These are phyloP conservation scores for Ophiostoma piceae DNA, from an alignment of 2,329 filamentous ascomycete genomes.

Conservation along the genomic window DNA sequence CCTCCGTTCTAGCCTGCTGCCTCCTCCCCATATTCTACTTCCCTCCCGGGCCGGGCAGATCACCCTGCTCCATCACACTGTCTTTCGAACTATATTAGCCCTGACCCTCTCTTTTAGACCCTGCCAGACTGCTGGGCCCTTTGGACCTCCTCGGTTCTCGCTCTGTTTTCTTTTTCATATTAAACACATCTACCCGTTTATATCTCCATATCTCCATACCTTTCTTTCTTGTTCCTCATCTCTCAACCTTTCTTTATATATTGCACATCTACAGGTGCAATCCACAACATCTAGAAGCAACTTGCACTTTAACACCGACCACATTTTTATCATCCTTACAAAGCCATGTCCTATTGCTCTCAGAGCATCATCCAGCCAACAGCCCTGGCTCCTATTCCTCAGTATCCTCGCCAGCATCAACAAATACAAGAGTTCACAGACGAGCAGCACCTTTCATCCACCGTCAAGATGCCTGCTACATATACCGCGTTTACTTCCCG, in stretches of 20 bases:
- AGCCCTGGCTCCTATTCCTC: background rate
- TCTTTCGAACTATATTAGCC: background rate
- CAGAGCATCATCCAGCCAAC: background rate
- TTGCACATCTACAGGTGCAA: background rate
- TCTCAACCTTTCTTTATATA: background rate
- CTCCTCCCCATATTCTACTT: background rate
- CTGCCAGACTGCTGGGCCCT: background rate
- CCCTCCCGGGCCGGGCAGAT: conserved; percentile 12
- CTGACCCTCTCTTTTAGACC: background rate
- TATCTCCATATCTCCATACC: background rate
- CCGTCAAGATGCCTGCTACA: conserved; percentile 5
- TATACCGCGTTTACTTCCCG: conserved; percentile 16
- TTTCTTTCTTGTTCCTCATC: background rate
- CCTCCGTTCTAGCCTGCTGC: background rate
- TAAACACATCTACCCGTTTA: background rate
- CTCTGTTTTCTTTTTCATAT: conserved; percentile 4
- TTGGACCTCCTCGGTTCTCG: background rate
- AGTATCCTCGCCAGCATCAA: background rate
- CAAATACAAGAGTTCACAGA: background rate
- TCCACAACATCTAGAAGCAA: background rate
- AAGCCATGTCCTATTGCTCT: background rate
- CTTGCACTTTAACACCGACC: background rate
- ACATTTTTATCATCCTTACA: background rate
- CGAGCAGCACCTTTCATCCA: background rate
- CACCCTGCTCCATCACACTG: background rate